Conservation (phyloP, 2,329 filamentous ascomycete genomes). For the Fusarium sacchari region DNA sequence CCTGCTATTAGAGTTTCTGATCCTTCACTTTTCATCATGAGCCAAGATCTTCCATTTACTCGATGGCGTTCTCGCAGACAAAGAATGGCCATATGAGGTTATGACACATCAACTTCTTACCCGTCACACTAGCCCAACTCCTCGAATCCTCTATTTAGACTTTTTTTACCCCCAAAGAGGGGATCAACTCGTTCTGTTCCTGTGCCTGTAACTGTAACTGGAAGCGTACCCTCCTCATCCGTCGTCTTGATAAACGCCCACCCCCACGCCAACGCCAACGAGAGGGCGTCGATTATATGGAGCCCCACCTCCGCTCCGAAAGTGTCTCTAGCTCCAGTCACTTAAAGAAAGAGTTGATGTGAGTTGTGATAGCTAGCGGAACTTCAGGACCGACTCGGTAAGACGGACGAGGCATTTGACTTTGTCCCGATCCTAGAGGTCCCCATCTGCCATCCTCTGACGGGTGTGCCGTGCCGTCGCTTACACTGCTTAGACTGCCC, state of each 20-base stretch:
- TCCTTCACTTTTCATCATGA: background rate
- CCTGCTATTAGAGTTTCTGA: slow-evolving; percentile 19
- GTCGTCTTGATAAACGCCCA: slow-evolving; percentile 5
- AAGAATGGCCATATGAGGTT: slow-evolving; percentile 11
- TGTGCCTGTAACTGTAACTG: slow-evolving; percentile 16
- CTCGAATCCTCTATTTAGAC: background rate
- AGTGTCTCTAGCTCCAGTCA: slow-evolving; percentile 19
- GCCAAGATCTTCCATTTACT: slow-evolving; percentile 1
- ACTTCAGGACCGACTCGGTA: slow-evolving; percentile 22
- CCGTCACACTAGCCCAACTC: background rate
- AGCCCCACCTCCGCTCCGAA: slow-evolving; percentile 24
- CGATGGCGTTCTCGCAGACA: slow-evolving; percentile 8
- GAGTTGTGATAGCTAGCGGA: background rate
- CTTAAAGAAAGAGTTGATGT: slow-evolving; percentile 15
- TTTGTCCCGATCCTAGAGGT: slow-evolving; percentile 13
- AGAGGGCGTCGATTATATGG: slow-evolving; percentile 27
- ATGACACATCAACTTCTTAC: slow-evolving; percentile 24
- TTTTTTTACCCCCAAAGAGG: background rate
- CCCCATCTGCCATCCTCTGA: slow-evolving; percentile 4
- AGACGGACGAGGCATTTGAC: slow-evolving; percentile 36
- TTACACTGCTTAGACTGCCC: background rate
- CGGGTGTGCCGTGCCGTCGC: slow-evolving; percentile 17
- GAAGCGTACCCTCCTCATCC: slow-evolving; percentile 11
- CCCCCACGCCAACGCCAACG: slow-evolving; percentile 22
- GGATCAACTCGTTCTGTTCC: slow-evolving; percentile 19